phyloP scores from a whole-genome alignment of 2,329 filamentous ascomycete species.

The Ceratocystis eucalypticola region DNA sequence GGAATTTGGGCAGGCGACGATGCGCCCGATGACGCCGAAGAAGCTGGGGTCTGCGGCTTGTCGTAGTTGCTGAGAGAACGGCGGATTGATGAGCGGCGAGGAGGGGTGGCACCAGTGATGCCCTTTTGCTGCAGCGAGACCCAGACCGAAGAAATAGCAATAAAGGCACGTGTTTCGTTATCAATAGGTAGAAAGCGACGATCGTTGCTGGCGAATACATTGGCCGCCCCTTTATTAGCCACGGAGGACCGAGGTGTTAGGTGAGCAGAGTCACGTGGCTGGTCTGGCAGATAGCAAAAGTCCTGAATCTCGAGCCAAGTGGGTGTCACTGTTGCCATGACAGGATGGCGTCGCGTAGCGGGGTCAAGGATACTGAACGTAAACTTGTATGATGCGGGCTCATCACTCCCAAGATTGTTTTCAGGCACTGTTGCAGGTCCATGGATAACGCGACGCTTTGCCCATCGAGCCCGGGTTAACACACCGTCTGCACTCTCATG shows the following conservation, averaged over 20 bases:
- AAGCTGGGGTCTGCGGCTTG: not conserved
- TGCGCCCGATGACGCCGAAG: slow-evolving; percentile 5
- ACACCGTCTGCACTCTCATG: slow-evolving; percentile 24
- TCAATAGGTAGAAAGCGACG: slow-evolving; percentile 21
- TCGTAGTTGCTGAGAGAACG: slow-evolving; percentile 6
- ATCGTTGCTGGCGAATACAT: slow-evolving; percentile 10
- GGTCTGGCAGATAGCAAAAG: slow-evolving; percentile 17
- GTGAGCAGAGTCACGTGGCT: not conserved
- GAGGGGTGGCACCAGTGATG: slow-evolving; percentile 7
- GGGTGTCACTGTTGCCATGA: slow-evolving; percentile 55
- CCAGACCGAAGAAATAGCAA: slow-evolving; percentile 23
- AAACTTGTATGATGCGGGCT: slow-evolving; percentile 36
- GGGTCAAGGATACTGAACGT: slow-evolving; percentile 67
- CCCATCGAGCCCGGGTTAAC: slow-evolving; percentile 15
- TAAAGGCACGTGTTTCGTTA: slow-evolving; percentile 21
- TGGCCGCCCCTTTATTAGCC: not conserved
- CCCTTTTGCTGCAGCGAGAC: slow-evolving; percentile 23
- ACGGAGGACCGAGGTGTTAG: slow-evolving; percentile 9
- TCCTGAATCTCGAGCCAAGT: slow-evolving; percentile 56
- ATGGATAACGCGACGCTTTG: slow-evolving; percentile 7
- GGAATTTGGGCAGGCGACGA: not conserved
- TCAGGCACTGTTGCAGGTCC: slow-evolving; percentile 24
- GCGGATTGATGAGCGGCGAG: slow-evolving; percentile 13
- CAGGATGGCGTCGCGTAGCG: slow-evolving; percentile 54
- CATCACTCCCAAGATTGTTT: slow-evolving; percentile 21